These are phyloP conservation scores for Xylaria sp. DNA, from an alignment of 495 filamentous ascomycete species.

Conservation along the genomic window DNA sequence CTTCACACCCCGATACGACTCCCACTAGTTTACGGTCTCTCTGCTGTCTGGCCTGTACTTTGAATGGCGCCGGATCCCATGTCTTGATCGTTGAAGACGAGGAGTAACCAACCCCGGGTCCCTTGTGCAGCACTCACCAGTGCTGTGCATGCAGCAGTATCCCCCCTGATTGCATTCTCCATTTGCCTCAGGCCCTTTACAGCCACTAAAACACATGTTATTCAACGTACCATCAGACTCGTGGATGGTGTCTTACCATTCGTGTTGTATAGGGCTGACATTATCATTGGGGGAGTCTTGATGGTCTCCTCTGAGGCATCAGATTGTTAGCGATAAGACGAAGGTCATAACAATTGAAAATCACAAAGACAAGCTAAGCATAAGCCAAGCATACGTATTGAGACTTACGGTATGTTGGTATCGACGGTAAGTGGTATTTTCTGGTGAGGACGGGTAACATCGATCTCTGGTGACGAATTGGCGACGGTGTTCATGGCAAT, in stretches of 20 bases:
- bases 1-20: neutral
- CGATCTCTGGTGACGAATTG: neutral
- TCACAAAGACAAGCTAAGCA: too few relatives aligned
- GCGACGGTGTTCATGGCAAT: neutral
- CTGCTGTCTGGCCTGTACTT: neutral
- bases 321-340: neutral
- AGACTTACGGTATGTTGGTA: neutral
- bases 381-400: neutral
- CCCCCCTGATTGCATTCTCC: neutral
- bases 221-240: neutral
- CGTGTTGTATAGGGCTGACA: neutral
- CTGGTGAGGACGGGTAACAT: too few relatives aligned
- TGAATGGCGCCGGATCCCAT: neutral
- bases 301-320: neutral
- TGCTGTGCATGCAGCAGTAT: neutral
- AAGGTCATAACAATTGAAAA: neutral
- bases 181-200: neutral
- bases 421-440: neutral
- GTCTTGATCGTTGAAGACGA: too few relatives aligned
- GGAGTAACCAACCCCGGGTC: neutral
- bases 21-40: neutral
- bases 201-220: constrained; percentile 7
- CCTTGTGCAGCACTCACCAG: neutral
- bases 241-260: neutral
- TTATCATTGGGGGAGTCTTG: neutral